phyloP scores from a whole-genome alignment of 352 stramenopile species.

The Globisporangium irregulare region DNA sequence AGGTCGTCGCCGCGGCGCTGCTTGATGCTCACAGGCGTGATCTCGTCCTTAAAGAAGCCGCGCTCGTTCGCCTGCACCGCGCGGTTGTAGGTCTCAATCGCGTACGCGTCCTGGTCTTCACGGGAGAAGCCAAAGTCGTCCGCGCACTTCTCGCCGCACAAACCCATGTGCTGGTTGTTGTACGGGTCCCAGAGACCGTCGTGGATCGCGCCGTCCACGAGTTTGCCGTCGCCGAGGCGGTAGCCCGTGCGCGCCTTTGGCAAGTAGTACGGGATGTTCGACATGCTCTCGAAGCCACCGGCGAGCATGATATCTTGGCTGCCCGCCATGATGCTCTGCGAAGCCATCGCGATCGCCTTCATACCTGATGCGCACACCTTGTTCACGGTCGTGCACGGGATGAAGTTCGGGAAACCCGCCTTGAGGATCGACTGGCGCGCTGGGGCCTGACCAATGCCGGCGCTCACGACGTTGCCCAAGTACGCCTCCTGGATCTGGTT shows the following conservation, averaged over 20 bases:
- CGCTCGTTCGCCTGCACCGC: slow-evolving; percentile 67
- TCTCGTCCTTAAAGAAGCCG: slow-evolving; percentile 89
- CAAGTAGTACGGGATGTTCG: slow-evolving; percentile 97
- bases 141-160: slow-evolving; percentile 95
- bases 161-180: slow-evolving; percentile 94
- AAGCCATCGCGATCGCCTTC: slow-evolving; percentile 85
- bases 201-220: slow-evolving; percentile 91
- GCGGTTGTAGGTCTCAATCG: slow-evolving; percentile 91
- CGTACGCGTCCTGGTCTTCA: slow-evolving; percentile 96
- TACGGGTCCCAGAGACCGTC: slow-evolving; percentile 98
- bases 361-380: slow-evolving; percentile 98
- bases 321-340: slow-evolving; percentile 88
- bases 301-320: slow-evolving; percentile 89
- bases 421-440: slow-evolving; percentile 92
- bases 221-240: slow-evolving; percentile 88
- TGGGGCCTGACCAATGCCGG: slow-evolving; percentile 95
- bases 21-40: slow-evolving; percentile 90
- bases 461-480: slow-evolving; percentile 97
- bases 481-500: slow-evolving; percentile 94
- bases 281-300: slow-evolving; percentile 98
- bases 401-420: slow-evolving; percentile 88
- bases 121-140: slow-evolving; percentile 67
- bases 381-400: slow-evolving; percentile 98
- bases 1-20: slow-evolving; percentile 50
- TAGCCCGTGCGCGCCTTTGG: slow-evolving; percentile 89